Evolutionary conservation across 257 asterid genomes (phyloP), one percentile per base, ranked within the genome.

Genomic region (Solanum dulcamara): DNA sequence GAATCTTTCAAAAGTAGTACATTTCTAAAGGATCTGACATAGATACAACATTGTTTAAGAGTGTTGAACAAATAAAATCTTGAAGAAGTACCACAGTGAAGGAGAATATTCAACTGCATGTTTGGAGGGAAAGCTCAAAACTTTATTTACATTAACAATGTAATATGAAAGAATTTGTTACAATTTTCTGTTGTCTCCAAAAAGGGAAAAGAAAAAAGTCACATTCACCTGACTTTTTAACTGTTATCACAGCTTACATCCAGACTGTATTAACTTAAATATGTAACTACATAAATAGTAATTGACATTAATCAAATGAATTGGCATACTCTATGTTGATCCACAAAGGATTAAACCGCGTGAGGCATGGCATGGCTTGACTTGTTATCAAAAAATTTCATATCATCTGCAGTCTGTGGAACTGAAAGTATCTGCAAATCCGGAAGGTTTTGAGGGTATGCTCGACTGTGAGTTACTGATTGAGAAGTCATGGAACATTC

Each of bases 401-500:
- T 79, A 77, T 95, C 89, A 94, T 88, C 99, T 91, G 88, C 98
- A 93, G 84, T 96, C 96, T 85, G 67, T 91, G 10, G 99, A 96
- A 59, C 85, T 18, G 80, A 95, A 95, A 40, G 97, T 32, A 87
- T 96, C 97, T 0, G 92, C 94, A 1, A 96, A 93, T 44, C 97
- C 98, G 0, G 90, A 79, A 15, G 99, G 97, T 55, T 95, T 94
- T 0, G 94, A 72, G 30, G 98, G 97, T 74, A 95, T 92, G 92
- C 97, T 96, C 11, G 98, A 90, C 70, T 94, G 97, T 0, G 98
- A 88, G 83, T 93, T 90, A 81, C 92, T 91, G 84, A 48, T 85
- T 0, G 98, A 96, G 66, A 93, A 12, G 84, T 94, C 95, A 20
- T 92, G 95, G 30, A 95, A 95, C 98, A 96, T 94, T 90, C 97